phyloP scores from a whole-genome alignment of 1,139 yeast species.

The Sugiyamaella sp. region DNA sequence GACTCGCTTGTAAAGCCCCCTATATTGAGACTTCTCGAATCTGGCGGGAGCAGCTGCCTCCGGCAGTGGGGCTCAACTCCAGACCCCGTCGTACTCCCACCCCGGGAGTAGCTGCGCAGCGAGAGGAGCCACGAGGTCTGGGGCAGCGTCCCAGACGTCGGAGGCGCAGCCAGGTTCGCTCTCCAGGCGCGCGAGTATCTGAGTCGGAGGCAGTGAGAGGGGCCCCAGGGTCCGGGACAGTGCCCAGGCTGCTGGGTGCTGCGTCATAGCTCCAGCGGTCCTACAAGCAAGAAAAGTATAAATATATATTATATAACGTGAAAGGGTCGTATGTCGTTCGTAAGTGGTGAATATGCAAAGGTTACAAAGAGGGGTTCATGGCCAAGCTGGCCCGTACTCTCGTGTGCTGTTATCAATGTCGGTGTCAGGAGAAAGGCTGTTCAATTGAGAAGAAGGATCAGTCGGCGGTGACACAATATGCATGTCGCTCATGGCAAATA shows the following conservation, averaged over 20 bases:
- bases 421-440: neutral
- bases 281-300: neutral
- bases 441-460: neutral
- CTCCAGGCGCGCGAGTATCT: too few relatives aligned
- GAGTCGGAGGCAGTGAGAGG: neutral
- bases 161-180: neutral
- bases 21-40: neutral
- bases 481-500: conserved; percentile 93
- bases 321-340: neutral
- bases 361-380: neutral
- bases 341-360: conserved; percentile 4
- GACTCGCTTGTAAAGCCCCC: neutral
- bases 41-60: neutral
- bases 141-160: neutral
- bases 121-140: neutral
- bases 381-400: conserved; percentile 16
- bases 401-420: neutral
- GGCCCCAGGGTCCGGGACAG: neutral
- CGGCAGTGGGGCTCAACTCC: neutral
- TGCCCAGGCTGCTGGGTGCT: neutral
- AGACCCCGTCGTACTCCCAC: too few relatives aligned
- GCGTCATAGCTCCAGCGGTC: too few relatives aligned
- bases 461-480: conserved; percentile 40
- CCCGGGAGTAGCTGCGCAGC: too few relatives aligned
- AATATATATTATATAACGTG: conserved; percentile 1